A percentile compares a stretch with the other conserved stretches of the same genome.
These are phyloP conservation scores for Pichia nanzhaoensis DNA, from an alignment of 805 yeast genomes.

Conservation along the genomic window DNA sequence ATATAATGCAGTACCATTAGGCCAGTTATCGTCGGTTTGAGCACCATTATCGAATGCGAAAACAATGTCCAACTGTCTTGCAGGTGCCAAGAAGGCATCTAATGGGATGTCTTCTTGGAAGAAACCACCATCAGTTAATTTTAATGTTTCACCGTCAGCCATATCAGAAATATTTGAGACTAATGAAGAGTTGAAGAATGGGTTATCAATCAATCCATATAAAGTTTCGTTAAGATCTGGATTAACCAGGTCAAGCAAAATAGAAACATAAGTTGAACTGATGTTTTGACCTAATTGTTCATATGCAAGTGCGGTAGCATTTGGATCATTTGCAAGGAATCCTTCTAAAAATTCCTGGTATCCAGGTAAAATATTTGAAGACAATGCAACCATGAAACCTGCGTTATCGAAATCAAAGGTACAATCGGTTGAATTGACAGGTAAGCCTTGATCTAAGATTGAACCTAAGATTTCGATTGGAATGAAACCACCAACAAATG, in stretches of 20 bases:
- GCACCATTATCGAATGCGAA: conserved; percentile 60
- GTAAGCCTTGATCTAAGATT: conserved; percentile 47
- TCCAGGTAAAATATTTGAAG: conserved; percentile 55
- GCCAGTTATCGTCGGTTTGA: conserved; percentile 54
- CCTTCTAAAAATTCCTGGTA: conserved; percentile 12
- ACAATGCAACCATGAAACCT: conserved; percentile 71
- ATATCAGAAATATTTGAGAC: conserved; percentile 26
- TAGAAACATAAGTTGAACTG: conserved; percentile 12
- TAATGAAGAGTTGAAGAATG: conserved; percentile 32
- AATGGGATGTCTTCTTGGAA: conserved; percentile 53
- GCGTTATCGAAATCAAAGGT: conserved; percentile 65
- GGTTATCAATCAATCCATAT: conserved; percentile 37
- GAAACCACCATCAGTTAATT: conserved; percentile 30
- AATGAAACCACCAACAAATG: conserved; percentile 54
- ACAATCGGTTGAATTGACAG: conserved; percentile 40
- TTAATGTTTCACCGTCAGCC: conserved; percentile 13
- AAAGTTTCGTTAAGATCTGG: conserved; percentile 40
- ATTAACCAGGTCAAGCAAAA: conserved; percentile 31
- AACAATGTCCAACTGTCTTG: conserved; percentile 53
- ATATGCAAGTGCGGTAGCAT: conserved; percentile 5
- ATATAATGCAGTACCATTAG: conserved; percentile 53
- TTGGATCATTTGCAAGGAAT: conserved; percentile 12
- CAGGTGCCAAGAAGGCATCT: conserved; percentile 53
- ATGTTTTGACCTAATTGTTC: conserved; percentile 17
- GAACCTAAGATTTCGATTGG: conserved; percentile 65